Percentiles rank a stretch among this genome's conserved stretches.
Evolutionary conservation across 257 asterid species (phyloP).

Genomic region (Dorcoceras hygrometricum): DNA sequence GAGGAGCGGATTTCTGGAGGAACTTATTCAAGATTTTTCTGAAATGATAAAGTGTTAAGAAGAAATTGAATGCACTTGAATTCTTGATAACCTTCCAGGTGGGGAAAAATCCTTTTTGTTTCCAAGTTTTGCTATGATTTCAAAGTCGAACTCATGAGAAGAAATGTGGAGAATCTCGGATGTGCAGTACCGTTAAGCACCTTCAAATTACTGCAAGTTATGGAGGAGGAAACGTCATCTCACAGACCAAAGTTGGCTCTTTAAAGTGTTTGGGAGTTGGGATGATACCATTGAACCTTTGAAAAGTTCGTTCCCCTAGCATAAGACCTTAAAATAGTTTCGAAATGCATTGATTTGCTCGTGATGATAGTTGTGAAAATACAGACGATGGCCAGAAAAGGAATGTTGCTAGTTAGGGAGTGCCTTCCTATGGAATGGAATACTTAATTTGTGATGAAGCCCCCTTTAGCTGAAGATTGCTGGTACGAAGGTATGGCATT

Average conservation of each 20-base stretch:
- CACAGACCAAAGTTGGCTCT: constrained; percentile 35
- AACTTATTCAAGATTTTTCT: constrained; percentile 28
- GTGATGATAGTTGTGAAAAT: constrained; percentile 40
- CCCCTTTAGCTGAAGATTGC: constrained; percentile 34
- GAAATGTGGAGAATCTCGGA: constrained; percentile 35
- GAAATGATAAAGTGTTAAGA: constrained; percentile 19
- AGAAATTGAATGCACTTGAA: constrained; percentile 9
- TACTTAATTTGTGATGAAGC: constrained; percentile 30
- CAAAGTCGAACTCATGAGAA: constrained; percentile 39
- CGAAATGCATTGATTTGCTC: constrained; percentile 46
- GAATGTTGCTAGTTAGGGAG: constrained; percentile 16
- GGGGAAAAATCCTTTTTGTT: constrained; percentile 43
- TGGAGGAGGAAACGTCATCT: constrained; percentile 50
- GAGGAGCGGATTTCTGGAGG: constrained; percentile 38
- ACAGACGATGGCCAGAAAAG: constrained; percentile 21
- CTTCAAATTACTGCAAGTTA: constrained; percentile 48
- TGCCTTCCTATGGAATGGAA: constrained; percentile 35
- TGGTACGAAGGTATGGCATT: constrained; percentile 46
- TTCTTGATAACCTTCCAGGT: constrained; percentile 46
- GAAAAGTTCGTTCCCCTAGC: constrained; percentile 40
- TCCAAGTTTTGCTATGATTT: constrained; percentile 51
- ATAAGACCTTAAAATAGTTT: constrained; percentile 40
- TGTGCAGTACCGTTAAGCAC: constrained; percentile 54
- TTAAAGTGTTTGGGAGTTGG: constrained; percentile 39
- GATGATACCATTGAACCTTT: constrained; percentile 39